These are phyloP conservation scores for Penicillium expansum DNA, from an alignment of 2,329 filamentous ascomycete species.

Conservation along the genomic window DNA sequence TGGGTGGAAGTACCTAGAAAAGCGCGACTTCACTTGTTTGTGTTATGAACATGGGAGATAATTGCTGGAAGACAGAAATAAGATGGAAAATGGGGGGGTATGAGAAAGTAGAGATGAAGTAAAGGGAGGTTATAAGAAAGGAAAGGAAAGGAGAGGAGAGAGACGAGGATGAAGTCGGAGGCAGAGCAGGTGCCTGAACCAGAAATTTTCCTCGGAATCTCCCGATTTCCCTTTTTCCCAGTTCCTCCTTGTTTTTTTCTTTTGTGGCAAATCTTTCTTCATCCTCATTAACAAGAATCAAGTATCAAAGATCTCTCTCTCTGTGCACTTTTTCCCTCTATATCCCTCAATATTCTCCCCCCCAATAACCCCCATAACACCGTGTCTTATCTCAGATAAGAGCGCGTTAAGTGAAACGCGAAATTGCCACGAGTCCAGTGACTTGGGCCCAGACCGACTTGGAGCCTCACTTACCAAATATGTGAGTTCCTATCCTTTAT, in stretches of 20 bases:
- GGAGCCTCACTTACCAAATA: background rate
- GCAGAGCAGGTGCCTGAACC: slow-evolving; percentile 26
- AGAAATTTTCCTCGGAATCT: slow-evolving; percentile 20
- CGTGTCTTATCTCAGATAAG: slow-evolving; percentile 18
- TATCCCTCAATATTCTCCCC: slow-evolving; percentile 9
- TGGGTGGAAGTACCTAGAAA: background rate
- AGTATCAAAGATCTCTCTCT: background rate
- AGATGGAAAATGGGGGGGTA: background rate
- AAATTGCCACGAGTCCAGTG: slow-evolving; percentile 39
- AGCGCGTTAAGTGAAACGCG: slow-evolving; percentile 45
- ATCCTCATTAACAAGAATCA: background rate
- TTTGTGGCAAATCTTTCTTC: background rate
- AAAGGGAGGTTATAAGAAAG: too few relatives aligned
- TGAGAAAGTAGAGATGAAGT: background rate
- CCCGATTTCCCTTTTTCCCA: slow-evolving; percentile 1
- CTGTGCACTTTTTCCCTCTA: background rate
- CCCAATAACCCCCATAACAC: too few relatives aligned
- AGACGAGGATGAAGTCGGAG: slow-evolving; percentile 7
- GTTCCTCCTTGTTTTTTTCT: background rate
- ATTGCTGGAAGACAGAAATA: background rate
- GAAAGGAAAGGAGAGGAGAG: background rate
- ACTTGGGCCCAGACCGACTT: slow-evolving; percentile 10
- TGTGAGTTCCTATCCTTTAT: background rate
- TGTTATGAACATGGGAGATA: background rate
- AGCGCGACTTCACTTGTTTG: background rate